Evolutionary conservation across 805 yeast species (phyloP), one percentile per base, ranked within the genome.

Genomic region (Candida suzukii): DNA sequence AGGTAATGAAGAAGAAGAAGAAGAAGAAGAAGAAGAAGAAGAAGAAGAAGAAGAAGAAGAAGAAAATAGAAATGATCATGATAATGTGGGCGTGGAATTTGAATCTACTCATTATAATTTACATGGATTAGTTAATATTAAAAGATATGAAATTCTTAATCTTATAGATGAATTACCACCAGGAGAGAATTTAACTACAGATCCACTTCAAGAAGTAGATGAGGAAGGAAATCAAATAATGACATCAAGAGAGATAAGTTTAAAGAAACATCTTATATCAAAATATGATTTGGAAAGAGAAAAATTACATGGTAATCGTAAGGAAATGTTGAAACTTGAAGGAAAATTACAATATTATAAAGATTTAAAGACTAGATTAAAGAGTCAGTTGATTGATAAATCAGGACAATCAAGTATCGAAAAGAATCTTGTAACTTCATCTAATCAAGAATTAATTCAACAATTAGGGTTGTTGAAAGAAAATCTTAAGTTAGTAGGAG

Each of bases 121-220:
- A 36, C 58, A 59, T 36, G 60, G 61, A 7, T 43, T 53, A 27
- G 20, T 49, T 17, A 28, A 41, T 4, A 25, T 52, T 30, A 52
- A 54, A 31, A 45, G 46, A 39, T 49, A 50, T n/a, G 51, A 54
- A 19, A 48, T 58, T 8, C 35, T 54, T 20, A 41, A 38, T 9
- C 41, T 61, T 41, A 46, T 61, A 9, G 44, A 50, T 19, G 67
- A 62, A 41, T 42, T 63, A 16, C 67, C 68, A n/a, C 5, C 34
- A 5, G 5, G 25, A 14, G 14, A 2, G 45, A 43, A 11, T 44
- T 58, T 1, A 47, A 3, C 28, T 59, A 8, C 27, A 39, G 8
- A 50, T 53, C 12, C 41, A 46, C 8, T 47, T 56, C 10, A 22
- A 29, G 26, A 35, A 3, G 37, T 24, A 8, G 37, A 22, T 7